Evolutionary conservation across 2,329 filamentous ascomycete species (phyloP).

Genomic region (Salinomyces thailandicus): DNA sequence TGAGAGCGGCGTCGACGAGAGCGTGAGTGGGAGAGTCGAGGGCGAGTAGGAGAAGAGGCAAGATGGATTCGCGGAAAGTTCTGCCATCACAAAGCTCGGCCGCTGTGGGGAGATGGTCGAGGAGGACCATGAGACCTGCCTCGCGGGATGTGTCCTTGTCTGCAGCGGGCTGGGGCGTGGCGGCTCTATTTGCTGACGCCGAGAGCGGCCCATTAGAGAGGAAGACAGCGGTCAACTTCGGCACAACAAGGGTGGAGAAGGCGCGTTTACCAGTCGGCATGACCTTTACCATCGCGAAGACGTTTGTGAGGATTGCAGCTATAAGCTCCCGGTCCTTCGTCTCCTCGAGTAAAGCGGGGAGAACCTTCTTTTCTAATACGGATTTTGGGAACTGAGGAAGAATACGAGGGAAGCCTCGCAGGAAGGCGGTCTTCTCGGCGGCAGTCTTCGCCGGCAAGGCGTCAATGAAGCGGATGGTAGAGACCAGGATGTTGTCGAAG

Average conservation of each 20-base stretch:
- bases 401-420: slow-evolving; percentile 78
- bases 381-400: slow-evolving; percentile 85
- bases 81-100: slow-evolving; percentile 76
- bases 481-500: slow-evolving; percentile 94
- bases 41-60: slow-evolving; percentile 74
- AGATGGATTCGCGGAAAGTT: slow-evolving; percentile 90
- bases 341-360: slow-evolving; percentile 83
- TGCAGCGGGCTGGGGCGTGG: slow-evolving; percentile 23
- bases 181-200: not conserved
- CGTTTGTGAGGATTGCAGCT: slow-evolving; percentile 75
- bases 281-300: slow-evolving; percentile 78
- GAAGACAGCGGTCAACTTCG: slow-evolving; percentile 74
- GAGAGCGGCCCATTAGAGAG: slow-evolving; percentile 29
- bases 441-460: slow-evolving; percentile 82
- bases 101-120: slow-evolving; percentile 70
- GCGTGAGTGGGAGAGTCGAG: slow-evolving; percentile 73
- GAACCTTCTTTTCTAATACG: slow-evolving; percentile 87
- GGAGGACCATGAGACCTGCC: slow-evolving; percentile 78
- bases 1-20: slow-evolving; percentile 74
- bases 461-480: slow-evolving; percentile 90
- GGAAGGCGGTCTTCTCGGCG: slow-evolving; percentile 81
- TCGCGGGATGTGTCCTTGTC: slow-evolving; percentile 79
- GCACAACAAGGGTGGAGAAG: slow-evolving; percentile 80
- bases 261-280: slow-evolving; percentile 66
- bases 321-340: slow-evolving; percentile 84